A percentile compares a stretch with the other conserved stretches of the same genome.
Conservation (phyloP, 768 basidiomycete genomes). For the Scleroderma citrinum region DNA sequence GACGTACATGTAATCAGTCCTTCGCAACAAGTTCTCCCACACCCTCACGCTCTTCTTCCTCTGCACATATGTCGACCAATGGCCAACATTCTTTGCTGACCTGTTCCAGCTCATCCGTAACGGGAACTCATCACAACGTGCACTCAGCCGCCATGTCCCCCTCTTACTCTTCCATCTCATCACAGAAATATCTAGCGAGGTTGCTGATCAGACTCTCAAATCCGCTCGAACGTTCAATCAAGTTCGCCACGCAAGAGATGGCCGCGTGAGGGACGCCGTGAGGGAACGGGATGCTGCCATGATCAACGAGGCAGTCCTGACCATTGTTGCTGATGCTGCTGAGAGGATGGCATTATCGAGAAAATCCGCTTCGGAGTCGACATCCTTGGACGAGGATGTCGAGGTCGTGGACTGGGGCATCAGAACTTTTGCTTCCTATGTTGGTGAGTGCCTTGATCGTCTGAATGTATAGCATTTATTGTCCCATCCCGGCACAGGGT, state of each 20-base stretch:
- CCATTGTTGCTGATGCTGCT: constrained; percentile 68
- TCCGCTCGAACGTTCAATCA: constrained; percentile 69
- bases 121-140: constrained; percentile 46
- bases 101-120: constrained; percentile 69
- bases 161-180: constrained; percentile 88
- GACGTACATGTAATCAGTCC: constrained; percentile 41
- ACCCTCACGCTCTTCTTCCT: constrained; percentile 86
- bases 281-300: constrained; percentile 82
- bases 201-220: constrained; percentile 94
- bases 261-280: constrained; percentile 81
- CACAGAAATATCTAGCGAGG: constrained; percentile 92
- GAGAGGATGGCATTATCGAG: constrained; percentile 50
- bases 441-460: constrained; percentile 55
- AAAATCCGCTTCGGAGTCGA: constrained; percentile 42
- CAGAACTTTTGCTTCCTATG: constrained; percentile 87
- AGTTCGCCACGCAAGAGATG: constrained; percentile 75
- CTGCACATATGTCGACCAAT: constrained; percentile 78
- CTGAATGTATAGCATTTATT: neutral
- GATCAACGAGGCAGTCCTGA: constrained; percentile 83
- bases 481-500: constrained; percentile 46
- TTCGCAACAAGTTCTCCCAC: constrained; percentile 94
- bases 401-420: constrained; percentile 93
- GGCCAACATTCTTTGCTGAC: constrained; percentile 81
- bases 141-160: constrained; percentile 79
- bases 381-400: constrained; percentile 50